Conservation (phyloP, 306 rosid species). For the Sechiopsis laciniata region DNA sequence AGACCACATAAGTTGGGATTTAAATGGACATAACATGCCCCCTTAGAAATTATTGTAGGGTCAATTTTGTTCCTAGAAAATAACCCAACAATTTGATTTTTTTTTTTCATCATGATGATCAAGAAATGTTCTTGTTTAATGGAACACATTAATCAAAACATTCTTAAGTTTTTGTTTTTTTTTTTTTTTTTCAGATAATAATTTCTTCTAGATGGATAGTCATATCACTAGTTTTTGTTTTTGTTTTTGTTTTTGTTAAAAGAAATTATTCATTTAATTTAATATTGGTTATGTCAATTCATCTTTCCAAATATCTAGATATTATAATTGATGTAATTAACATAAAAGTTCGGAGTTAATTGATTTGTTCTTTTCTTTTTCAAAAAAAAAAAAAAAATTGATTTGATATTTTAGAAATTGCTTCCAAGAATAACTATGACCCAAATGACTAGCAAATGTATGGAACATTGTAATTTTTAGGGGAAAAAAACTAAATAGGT, state of each 20-base stretch:
- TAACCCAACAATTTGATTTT: not conserved
- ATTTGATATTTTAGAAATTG: not conserved
- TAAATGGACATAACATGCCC: slow-evolving; percentile 16
- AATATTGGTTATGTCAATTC: not conserved
- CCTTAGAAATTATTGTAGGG: slow-evolving; percentile 3
- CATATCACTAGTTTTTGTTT: too few relatives aligned
- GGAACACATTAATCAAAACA: not conserved
- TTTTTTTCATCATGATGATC: not conserved
- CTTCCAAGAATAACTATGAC: not conserved
- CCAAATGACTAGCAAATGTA: not conserved
- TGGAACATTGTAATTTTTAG: too few relatives aligned
- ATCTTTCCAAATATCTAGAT: not conserved
- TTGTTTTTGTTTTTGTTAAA: too few relatives aligned
- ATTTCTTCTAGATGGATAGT: not conserved
- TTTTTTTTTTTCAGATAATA: not conserved
- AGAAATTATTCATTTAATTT: not conserved
- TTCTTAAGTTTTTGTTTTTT: not conserved
- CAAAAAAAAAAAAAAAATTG: too few relatives aligned
- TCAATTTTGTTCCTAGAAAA: slow-evolving; percentile 11
- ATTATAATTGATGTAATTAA: not conserved
- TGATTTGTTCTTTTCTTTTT: not conserved
- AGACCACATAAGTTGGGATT: slow-evolving; percentile 22
- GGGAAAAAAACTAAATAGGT: too few relatives aligned
- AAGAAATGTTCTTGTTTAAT: not conserved
- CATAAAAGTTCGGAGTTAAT: not conserved